A percentile compares a stretch with the other conserved stretches of the same genome.
Conservation (phyloP, 2,329 filamentous ascomycete species). For the Nothopassalora personata region DNA sequence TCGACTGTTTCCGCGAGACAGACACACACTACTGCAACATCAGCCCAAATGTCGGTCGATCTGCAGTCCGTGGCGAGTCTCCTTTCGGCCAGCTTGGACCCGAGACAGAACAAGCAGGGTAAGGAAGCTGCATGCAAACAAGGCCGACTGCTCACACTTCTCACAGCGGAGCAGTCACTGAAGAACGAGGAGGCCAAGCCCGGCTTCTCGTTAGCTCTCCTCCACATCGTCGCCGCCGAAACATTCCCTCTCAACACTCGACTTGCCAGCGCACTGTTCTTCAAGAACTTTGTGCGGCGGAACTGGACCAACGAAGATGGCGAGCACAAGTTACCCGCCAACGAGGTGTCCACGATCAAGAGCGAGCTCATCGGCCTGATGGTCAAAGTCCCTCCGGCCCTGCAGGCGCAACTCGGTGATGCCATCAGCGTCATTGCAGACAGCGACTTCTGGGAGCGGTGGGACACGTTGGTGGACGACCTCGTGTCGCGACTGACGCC, state of each 20-base stretch:
- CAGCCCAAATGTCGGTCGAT: constrained; percentile 52
- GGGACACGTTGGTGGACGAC: constrained; percentile 94
- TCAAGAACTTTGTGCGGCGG: constrained; percentile 96
- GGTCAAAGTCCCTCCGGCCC: constrained; percentile 80
- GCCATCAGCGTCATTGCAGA: constrained; percentile 96
- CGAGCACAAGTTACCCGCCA: constrained; percentile 75
- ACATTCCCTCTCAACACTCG: constrained; percentile 70
- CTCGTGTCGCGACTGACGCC: constrained; percentile 81
- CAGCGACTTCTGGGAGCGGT: constrained; percentile 92
- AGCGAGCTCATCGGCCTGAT: constrained; percentile 91
- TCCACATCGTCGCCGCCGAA: constrained; percentile 81
- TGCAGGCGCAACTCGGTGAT: constrained; percentile 92
- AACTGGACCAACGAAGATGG: constrained; percentile 96
- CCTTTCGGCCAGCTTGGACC: constrained; percentile 85
- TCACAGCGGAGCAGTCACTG: constrained; percentile 72
- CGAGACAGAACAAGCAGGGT: constrained; percentile 85
- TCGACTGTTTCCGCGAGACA: not conserved
- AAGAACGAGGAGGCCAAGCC: constrained; percentile 74
- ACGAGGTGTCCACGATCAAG: constrained; percentile 89
- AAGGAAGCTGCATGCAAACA: constrained; percentile 24
- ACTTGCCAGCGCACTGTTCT: constrained; percentile 82
- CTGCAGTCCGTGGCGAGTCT: constrained; percentile 68
- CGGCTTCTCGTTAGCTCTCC: constrained; percentile 76
- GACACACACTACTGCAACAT: not conserved
- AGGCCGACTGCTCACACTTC: constrained; percentile 2